Evolutionary conservation across 495 filamentous ascomycete species (phyloP).

Genomic region (Tuber calosporum): DNA sequence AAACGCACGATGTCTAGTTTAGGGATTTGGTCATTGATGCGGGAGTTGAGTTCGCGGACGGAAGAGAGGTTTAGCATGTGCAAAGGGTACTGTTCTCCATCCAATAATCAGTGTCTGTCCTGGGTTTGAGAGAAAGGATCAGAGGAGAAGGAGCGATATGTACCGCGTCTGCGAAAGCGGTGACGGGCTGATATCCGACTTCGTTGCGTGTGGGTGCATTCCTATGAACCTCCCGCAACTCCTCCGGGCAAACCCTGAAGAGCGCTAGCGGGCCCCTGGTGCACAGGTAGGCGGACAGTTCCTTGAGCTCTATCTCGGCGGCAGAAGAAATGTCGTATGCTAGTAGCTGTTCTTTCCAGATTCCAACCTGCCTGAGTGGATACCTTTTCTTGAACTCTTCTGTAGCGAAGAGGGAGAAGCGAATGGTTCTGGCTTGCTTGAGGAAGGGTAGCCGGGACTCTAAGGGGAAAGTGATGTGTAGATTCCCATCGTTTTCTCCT

Average conservation of each 20-base stretch:
- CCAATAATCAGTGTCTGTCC: constrained; percentile 21
- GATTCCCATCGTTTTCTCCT: constrained; percentile 32
- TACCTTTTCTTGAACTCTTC: constrained; percentile 48
- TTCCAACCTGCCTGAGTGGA: constrained; percentile 55
- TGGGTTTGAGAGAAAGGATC: neutral
- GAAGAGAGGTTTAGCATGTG: constrained; percentile 72
- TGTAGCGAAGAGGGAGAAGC: constrained; percentile 18
- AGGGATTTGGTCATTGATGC: constrained; percentile 52
- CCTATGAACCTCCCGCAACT: constrained; percentile 60
- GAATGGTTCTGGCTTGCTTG: neutral
- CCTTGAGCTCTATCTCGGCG: constrained; percentile 49
- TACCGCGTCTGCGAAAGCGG: constrained; percentile 78
- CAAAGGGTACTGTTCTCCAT: constrained; percentile 59
- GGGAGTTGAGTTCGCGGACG: constrained; percentile 54
- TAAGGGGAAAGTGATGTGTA: constrained; percentile 51
- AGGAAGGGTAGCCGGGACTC: constrained; percentile 10
- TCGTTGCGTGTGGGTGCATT: constrained; percentile 63
- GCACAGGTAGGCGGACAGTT: constrained; percentile 55
- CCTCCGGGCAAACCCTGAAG: constrained; percentile 59
- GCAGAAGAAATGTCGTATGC: constrained; percentile 56
- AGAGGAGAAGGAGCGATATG: constrained; percentile 31
- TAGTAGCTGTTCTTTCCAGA: constrained; percentile 69
- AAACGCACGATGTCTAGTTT: constrained; percentile 64
- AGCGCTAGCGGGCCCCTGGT: constrained; percentile 59
- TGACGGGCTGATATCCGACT: constrained; percentile 66